Base-by-base conservation (phyloP, 257 asterid genomes). In the Petunia secreta region DNA sequence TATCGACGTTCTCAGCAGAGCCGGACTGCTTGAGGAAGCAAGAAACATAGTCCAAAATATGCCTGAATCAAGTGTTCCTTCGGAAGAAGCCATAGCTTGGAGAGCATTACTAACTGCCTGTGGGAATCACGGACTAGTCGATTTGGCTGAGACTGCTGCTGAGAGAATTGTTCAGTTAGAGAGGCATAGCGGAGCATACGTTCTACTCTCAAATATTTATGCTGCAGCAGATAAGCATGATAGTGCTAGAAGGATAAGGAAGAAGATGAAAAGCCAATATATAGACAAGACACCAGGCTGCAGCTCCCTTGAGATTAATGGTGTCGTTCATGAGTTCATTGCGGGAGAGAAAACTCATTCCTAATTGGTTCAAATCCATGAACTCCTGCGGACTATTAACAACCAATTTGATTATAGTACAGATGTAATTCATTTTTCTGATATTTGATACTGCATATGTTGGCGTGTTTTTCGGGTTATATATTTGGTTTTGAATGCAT, bases 261-360 rank as follows among this genome's bases (percentile, higher is more conserved):
- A 88, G 80, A 80, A 53, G 86, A 91, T 92, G 96, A 87, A 60
- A 79, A 84, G 65, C 16, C 84, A 77, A 71, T 89, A 91, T 54
- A 91, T 92, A 62, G 91, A 89, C 75, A 92, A 92, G 89, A 81
- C 84, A 8, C 97, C 94, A 1, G 97, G 97, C 0, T 90, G 96
- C 81, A 92, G 96, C 87, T 87, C 92, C 4, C 83, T 92, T 75
- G 96, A 91, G 90, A 90, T 91, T 6, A 76, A 84, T 39, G 91
- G 94, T 9, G 48, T 78, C 46, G 94, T 87, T 77, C 91, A 90
- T 57, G 96, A 91, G 87, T 89, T 92, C 58, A 43, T 91, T 79
- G 97, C 97, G 1, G 91, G 95, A 67, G 92, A 90, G 81, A 86
- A 81, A 79, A 81, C 84, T 8, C 92, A 89, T 25, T n/a, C 66